Evolutionary conservation across 2,329 filamentous ascomycete species (phyloP), one percentile per base, ranked within the genome.

Genomic region (Verticillium nubilum): DNA sequence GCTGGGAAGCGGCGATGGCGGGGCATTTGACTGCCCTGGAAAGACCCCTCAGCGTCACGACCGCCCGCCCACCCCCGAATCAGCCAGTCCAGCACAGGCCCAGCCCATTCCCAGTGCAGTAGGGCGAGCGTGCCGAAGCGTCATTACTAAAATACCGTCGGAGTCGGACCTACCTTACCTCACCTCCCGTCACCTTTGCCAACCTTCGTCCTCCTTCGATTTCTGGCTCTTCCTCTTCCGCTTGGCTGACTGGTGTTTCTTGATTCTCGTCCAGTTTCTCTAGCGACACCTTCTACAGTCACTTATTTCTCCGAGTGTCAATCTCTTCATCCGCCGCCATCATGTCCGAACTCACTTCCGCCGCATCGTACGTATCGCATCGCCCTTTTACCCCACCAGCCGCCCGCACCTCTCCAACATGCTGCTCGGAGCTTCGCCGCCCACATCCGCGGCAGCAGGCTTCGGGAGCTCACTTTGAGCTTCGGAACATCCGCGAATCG

Each of bases 321-420:
- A 56, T 56, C 28, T 53, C 52, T 23, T 53, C 17, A 57, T 26
- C 50, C 54, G 54, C 59, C 53, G 59, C 63, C 63, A 59, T 37
- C 62, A 67, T 67, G 66, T 63, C 63, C 61, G 63, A 64, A 47
- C 58, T 58, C 13, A 61, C 33, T 57, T 63, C 63, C 60, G 61
- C 62, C 58, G 64, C 65, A 59, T 60, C 65, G 65, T 67, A 65
- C 61, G 65, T 66, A 47, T 25, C 19, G 42, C 19, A 47, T 47
- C 42, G 42, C 55, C 59, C 58, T 61, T 60, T 55, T 54, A 57
- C 59, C 63, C 60, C 65, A 63, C 59, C 62, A 64, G 33, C 52
- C 58, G 58, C 53, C 52, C 58, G 58, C 53, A 27, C 37, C 52
- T 53, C 52, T 53, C 52, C 52, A 53, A 35, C 29, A 25, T 35